phyloP scores from a whole-genome alignment of 2,329 filamentous ascomycete genomes.

The Exophiala phaeomuriformis region DNA sequence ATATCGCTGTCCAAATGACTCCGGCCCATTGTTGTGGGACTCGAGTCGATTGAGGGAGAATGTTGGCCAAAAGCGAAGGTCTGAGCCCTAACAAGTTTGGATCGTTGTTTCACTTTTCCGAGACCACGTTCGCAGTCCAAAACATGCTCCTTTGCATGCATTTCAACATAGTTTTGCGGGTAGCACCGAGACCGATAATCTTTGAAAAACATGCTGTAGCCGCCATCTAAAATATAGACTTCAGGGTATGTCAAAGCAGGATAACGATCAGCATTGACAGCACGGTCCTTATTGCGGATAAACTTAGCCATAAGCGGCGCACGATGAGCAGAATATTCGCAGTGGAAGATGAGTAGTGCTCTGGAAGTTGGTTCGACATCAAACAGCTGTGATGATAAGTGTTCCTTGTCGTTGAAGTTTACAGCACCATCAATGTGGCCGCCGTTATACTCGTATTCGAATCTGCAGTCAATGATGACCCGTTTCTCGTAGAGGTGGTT shows the following conservation, averaged over 20 bases:
- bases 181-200: constrained; percentile 74
- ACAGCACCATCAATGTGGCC: constrained; percentile 89
- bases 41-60: constrained; percentile 53
- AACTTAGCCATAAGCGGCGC: constrained; percentile 94
- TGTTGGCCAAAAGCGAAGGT: constrained; percentile 92
- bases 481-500: constrained; percentile 68
- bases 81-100: constrained; percentile 77
- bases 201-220: constrained; percentile 87
- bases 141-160: constrained; percentile 87
- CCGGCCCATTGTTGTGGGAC: constrained; percentile 49
- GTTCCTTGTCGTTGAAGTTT: constrained; percentile 96
- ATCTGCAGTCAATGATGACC: constrained; percentile 89
- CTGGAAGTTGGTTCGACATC: constrained; percentile 55
- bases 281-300: constrained; percentile 81
- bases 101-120: constrained; percentile 81
- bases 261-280: constrained; percentile 76
- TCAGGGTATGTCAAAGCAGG: constrained; percentile 90
- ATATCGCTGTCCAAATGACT: constrained; percentile 24
- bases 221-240: constrained; percentile 92
- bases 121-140: constrained; percentile 91
- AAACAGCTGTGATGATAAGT: constrained; percentile 73
- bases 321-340: constrained; percentile 95
- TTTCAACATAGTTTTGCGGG: constrained; percentile 93
- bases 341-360: constrained; percentile 86
- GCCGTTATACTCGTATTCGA: constrained; percentile 97